Evolutionary conservation across 2,329 filamentous ascomycete genomes (phyloP), one percentile per base, ranked within the genome.

Genomic region (Fusarium bactridioides): DNA sequence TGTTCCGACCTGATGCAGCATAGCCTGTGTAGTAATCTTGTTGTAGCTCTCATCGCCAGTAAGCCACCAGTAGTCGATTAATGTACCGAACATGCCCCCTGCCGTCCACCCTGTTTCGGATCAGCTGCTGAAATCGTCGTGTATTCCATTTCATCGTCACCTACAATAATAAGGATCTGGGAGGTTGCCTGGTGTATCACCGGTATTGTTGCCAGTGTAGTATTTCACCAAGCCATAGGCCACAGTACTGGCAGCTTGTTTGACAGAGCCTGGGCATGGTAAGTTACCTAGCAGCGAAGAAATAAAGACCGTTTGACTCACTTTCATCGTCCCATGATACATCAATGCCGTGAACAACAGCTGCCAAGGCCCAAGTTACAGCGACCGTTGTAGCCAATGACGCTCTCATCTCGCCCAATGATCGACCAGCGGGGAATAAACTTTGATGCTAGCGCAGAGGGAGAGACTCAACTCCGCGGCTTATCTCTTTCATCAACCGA

Each of bases 1-100:
- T 19, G 85, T 82, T 40, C 89, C 88, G 40, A 84, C 85, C 78
- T 93, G 91, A 75, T 90, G 88, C 12, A 89, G 75, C 75, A 93
- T 77, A 4, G 87, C 91, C 76, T 91, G 84, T 23, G 82, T 84
- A 3, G 87, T 87, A 35, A 89, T 84, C 16, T 85, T 81, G 78
- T 91, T 91, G 82, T 93, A 93, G 7, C 86, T 86, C 1, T 82
- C 78, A 80, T 94, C 91, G 21, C 89, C 91, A 0, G 91, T 93
- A 61, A 90, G 86, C 72, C 88, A 87, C 90, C 90, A 93, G 81
- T 94, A 94, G 79, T 94, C 91, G 60, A 94, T 82, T 72, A 94
- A 78, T 4, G 90, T 88, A 57, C 91, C 90, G 76, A 94, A 93
- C 86, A 94, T 87, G 57, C 90, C 89, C n/a, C 91, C 90, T 1